A percentile compares a stretch with the other conserved stretches of the same genome.
Evolutionary conservation across 2,329 filamentous ascomycete genomes (phyloP).

Genomic region (Sarocladiaceae sp.): DNA sequence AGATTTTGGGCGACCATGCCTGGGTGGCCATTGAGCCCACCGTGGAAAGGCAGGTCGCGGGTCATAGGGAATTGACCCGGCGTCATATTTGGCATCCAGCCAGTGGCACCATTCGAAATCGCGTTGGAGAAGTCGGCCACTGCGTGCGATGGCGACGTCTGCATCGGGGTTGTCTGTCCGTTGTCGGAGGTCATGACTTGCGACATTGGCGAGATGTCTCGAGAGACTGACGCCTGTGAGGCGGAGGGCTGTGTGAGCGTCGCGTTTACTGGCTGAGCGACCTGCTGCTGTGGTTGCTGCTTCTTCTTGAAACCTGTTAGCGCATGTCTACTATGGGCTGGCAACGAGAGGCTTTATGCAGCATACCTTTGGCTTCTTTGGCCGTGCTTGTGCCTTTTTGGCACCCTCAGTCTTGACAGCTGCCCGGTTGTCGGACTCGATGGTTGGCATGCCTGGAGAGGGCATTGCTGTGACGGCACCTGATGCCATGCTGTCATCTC

Average conservation of each 20-base stretch:
- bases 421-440: constrained; percentile 26
- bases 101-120: constrained; percentile 20
- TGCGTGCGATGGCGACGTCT: constrained; percentile 41
- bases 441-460: constrained; percentile 36
- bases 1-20: constrained; percentile 11
- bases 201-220: constrained; percentile 50
- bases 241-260: neutral
- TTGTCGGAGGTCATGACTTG: constrained; percentile 45
- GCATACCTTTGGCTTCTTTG: constrained; percentile 37
- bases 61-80: neutral
- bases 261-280: no score
- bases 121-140: constrained; percentile 29
- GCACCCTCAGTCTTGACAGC: constrained; percentile 19
- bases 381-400: constrained; percentile 22
- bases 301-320: neutral
- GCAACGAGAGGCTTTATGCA: constrained; percentile 10
- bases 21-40: neutral
- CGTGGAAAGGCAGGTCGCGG: neutral
- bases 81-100: constrained; percentile 29
- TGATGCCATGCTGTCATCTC: neutral
- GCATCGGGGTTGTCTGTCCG: constrained; percentile 37
- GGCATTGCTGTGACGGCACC: constrained; percentile 21
- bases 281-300: neutral
- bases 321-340: neutral
- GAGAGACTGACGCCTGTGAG: constrained; percentile 24